Evolutionary conservation across 345 rosid species (phyloP), one percentile per base, ranked within the genome.

Genomic region (Xanthoceras sorbifolium): DNA sequence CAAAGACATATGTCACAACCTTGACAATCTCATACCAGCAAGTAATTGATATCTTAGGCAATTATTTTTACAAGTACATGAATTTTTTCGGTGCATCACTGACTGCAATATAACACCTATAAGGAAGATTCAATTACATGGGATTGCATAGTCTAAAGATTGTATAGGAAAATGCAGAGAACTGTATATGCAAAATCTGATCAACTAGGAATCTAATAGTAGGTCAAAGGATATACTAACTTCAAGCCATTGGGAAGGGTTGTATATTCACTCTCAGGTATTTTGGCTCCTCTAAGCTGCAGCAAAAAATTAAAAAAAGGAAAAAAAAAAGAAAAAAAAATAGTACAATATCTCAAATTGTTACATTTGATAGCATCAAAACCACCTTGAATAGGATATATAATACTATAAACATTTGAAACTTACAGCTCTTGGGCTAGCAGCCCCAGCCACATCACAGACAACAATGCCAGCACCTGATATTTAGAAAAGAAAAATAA

Each of bases 361-460:
- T 18, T 18, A 50, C 25, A 29, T 20, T 32, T 28, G 31, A n/a
- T n/a, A 50, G 38, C 42, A 70, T 8, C 25, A 15, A 22, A 23
- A 57, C 22, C n/a, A 17, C 55, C n/a, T 50, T 50, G 8, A 50
- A 50, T n/a, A 50, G 6, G n/a, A 17, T 50, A 50, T 48, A 48
- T 15, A 48, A 48, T 15, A 48, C 20, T 48, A 48, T 15, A 48
- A 48, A 5, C 1, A 50, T 50, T 50, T 20, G 62, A 52, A 29
- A 70, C 96, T 82, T 84, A 93, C 98, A 69, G 98, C 99, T 90
- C 99, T 91, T 26, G 98, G 93, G 88, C 94, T 95, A 68, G 75
- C 99, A 77, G 98, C 99, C 75, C 90, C 87, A 26, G 96, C 88
- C 78, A 79, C 87, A 85, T 89, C 88, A 74, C 80, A 84, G 72